Evolutionary conservation across 768 basidiomycete species (phyloP).

Genomic region (Pleurotus citrinopileatus): DNA sequence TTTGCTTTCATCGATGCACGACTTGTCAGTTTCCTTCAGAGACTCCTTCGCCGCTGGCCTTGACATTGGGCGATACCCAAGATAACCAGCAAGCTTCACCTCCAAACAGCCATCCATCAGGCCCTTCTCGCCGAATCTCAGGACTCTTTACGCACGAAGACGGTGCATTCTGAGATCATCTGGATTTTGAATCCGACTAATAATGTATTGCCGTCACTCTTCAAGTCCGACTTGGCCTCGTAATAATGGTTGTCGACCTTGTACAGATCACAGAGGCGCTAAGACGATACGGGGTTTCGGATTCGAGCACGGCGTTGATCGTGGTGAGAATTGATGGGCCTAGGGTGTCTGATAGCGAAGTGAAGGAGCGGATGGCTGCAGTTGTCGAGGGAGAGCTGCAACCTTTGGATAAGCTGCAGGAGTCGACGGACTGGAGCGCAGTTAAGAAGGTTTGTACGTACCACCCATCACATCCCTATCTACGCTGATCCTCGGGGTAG

Average conservation of each 20-base stretch:
- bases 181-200: constrained; percentile 84
- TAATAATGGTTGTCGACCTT: neutral
- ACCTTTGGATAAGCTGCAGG: constrained; percentile 39
- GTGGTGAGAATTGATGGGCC: constrained; percentile 64
- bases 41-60: constrained; percentile 7
- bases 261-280: constrained; percentile 85
- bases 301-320: constrained; percentile 58
- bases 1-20: constrained; percentile 89
- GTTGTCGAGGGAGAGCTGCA: constrained; percentile 59
- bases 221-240: neutral
- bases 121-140: constrained; percentile 69
- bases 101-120: constrained; percentile 83
- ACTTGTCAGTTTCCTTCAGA: constrained; percentile 59
- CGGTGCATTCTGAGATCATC: constrained; percentile 89
- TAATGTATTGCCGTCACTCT: constrained; percentile 46
- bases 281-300: constrained; percentile 79
- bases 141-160: constrained; percentile 70
- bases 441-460: constrained; percentile 64
- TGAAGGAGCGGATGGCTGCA: constrained; percentile 50
- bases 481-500: constrained; percentile 27
- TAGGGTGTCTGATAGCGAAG: constrained; percentile 27
- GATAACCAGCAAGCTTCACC: constrained; percentile 79
- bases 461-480: neutral
- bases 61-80: constrained; percentile 24
- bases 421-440: constrained; percentile 65